Evolutionary conservation across 331 rosid species (phyloP), one percentile per base, ranked within the genome.

Genomic region (Cucumis variabilis): DNA sequence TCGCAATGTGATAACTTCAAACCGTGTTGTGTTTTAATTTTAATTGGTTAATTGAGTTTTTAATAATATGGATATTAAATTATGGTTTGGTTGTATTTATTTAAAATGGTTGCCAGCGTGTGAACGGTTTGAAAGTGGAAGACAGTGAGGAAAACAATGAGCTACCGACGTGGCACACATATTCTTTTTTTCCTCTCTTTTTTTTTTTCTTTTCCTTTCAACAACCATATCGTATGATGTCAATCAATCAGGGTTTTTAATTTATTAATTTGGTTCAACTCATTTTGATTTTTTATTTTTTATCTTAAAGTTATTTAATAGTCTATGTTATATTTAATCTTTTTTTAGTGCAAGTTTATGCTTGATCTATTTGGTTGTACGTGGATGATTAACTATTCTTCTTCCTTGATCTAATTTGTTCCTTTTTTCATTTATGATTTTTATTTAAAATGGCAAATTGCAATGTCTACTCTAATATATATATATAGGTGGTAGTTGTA

Each of bases 11-110:
- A 55, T 83, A 33, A 63, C 14, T 83, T 63, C 74, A 28, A 28
- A 28, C 53, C 46, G 51, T 82, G 7, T 37, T 7, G 3, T 19
- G 14, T 37, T 30, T 66, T 66, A 66, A n/a, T 66, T 66, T 66
- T 63, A 63, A 63, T 63, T 63, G 68, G 13, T 60, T 19, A 41
- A 12, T 2, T 11, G 0, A 21, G 6, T 20, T 14, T 23, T 88
- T 92, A 96, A 96, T 92, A 86, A 83, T 92, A 82, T 82, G 91
- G 48, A 44, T 44, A 92, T 92, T 89, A 33, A 20, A 0, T 33
- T 60, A 53, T 53, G 44, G 7, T 60, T 6, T 81, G 21, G 84
- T 17, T 53, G 84, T 8, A 81, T 58, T 58, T 55, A 58, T 82
- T 82, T 60, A 60, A 80, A 53, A 5, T 82, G 17, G 53, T 19